Evolutionary conservation across 176 grass and related monocot species (phyloP), one percentile per base, ranked within the genome.

Genomic region (Bolboschoenus planiculmis): DNA sequence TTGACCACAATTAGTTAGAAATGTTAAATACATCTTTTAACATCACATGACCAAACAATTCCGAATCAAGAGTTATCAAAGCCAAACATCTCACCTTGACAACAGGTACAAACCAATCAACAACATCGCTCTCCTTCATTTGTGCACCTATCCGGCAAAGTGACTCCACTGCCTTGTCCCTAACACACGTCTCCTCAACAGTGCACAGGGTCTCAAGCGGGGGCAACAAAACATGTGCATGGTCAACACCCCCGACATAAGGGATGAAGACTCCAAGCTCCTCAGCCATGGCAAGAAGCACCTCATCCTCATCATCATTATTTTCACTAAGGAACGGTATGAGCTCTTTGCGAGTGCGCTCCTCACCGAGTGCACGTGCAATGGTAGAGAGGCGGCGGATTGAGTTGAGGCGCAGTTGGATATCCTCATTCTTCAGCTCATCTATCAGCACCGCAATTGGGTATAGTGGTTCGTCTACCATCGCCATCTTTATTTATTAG

Each of bases 241-340:
- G 85, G 15, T 98, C 92, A 79, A 98, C 87, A 30, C 95, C 95
- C 27, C 95, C 95, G 31, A 98, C 95, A 88, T 98, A 98, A 64
- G 95, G 92, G 86, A 98, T 98, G 24, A 98, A 98, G 31, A 93
- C 90, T 7, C 95, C 95, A 83, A 98, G 84, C 56, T 98, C 96
- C 83, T 98, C 96, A 1, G 96, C 96, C 92, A 98, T 98, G 27
- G 89, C 92, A 71, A 98, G 96, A 64, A 98, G 96, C 78, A 98
- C 96, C 86, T 98, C 96, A 83, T 98, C 96, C 81, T 98, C 92
- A n/a, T 98, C 96, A 2, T 93, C 96, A 81, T 98, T 98, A 83
- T 98, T 98, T 87, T 98, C 96, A 76, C 92, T 93, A 7, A 98
- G 90, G 30, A 98, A 98, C 29, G 96, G 96, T 78, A 98, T 91